A percentile compares a stretch with the other conserved stretches of the same genome.
Conservation (phyloP, 2,329 filamentous ascomycete species). For the Phialophora macrospora region DNA sequence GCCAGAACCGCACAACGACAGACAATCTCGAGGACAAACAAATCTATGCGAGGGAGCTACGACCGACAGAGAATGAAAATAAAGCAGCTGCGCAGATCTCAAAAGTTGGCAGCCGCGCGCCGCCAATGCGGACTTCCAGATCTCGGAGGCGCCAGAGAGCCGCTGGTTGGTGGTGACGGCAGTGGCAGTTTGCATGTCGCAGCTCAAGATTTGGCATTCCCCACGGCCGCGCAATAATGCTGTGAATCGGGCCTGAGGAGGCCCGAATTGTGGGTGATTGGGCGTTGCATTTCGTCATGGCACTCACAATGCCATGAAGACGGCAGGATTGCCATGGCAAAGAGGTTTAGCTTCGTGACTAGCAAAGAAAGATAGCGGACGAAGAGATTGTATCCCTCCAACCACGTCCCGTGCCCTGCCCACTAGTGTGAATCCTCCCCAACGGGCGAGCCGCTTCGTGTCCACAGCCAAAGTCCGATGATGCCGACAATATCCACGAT, state of each 20-base stretch:
- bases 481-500: not conserved
- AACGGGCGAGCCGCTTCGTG: not conserved
- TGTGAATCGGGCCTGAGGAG: not conserved
- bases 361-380: conserved; percentile 2
- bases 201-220: not conserved
- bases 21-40: conserved; percentile 15
- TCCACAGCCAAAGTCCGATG: conserved; percentile 1
- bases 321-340: not conserved
- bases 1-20: conserved; percentile 12
- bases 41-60: conserved; percentile 6
- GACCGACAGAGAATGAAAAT: not conserved
- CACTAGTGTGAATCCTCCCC: not conserved
- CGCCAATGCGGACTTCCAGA: conserved; percentile 16
- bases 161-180: conserved; percentile 2
- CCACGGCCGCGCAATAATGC: conserved; percentile 13
- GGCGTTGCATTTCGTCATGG: conserved; percentile 7
- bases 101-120: conserved; percentile 15
- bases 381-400: conserved; percentile 2
- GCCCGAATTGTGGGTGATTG: conserved; percentile 9
- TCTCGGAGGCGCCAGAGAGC: conserved; percentile 4
- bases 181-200: not conserved
- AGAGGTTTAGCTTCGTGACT: conserved; percentile 1
- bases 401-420: not conserved
- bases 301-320: not conserved
- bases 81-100: conserved; percentile 2